Conservation (phyloP, 306 rosid genomes). For the Sindora glabra region DNA sequence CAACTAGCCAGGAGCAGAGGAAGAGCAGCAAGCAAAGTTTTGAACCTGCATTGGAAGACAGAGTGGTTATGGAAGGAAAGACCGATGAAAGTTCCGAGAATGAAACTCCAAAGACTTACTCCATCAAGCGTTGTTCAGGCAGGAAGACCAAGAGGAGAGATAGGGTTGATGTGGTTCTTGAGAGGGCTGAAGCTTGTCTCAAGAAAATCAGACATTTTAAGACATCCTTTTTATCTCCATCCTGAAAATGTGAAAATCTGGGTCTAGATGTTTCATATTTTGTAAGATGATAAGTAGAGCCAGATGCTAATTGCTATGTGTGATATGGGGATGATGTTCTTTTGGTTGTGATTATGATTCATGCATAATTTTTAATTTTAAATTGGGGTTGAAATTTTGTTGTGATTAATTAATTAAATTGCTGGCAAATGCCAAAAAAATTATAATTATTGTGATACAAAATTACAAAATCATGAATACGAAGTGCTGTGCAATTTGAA, state of each 20-base stretch:
- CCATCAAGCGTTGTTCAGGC: background rate
- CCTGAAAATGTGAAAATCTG: constrained; percentile 10
- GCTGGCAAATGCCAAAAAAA: no score
- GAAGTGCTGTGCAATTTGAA: no score
- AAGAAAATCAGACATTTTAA: constrained; percentile 36
- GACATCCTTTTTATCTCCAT: constrained; percentile 9
- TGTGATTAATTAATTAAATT: no score
- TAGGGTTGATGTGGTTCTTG: constrained; percentile 42
- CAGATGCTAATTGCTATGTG: no score
- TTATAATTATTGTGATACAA: no score
- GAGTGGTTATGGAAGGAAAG: background rate
- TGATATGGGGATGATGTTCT: no score
- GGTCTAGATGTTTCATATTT: background rate
- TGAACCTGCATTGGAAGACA: background rate
- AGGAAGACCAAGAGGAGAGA: constrained; percentile 32
- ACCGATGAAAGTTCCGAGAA: constrained; percentile 3
- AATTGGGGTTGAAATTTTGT: no score
- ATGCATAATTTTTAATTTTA: no score
- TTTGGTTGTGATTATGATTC: no score
- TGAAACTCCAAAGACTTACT: constrained; percentile 1
- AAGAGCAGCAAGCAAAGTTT: background rate
- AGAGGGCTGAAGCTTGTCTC: constrained; percentile 42
- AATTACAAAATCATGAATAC: no score
- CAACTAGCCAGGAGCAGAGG: constrained; percentile 26
- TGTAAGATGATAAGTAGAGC: background rate